phyloP scores from a whole-genome alignment of 176 grass and related monocot genomes.

The Zoysia japonica region DNA sequence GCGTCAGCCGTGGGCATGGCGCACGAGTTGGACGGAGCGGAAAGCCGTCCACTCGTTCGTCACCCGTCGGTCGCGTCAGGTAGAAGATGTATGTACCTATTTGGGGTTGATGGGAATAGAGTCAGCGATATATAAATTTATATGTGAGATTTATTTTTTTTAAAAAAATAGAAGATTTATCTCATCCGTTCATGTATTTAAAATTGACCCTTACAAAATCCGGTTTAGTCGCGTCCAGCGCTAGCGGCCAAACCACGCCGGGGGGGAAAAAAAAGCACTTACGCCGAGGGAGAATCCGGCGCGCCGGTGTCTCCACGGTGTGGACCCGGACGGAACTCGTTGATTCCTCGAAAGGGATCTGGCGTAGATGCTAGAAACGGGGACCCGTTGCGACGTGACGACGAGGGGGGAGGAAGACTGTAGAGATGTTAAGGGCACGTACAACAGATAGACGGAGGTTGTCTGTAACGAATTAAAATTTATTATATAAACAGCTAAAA shows the following conservation, averaged over 20 bases:
- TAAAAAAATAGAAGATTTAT: too few species aligned
- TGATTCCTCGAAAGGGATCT: not conserved
- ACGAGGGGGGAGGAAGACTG: too few species aligned
- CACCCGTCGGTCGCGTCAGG: not conserved
- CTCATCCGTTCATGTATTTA: too few species aligned
- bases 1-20: constrained; percentile 28
- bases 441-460: too few species aligned
- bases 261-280: not conserved
- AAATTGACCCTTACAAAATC: too few species aligned
- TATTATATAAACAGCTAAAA: too few species aligned
- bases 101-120: too few species aligned
- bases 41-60: not conserved
- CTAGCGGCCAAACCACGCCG: not conserved
- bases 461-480: too few species aligned
- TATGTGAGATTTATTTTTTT: too few species aligned
- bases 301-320: not conserved
- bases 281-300: not conserved
- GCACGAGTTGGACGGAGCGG: constrained; percentile 19
- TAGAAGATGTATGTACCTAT: too few species aligned
- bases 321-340: not conserved
- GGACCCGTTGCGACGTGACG: not conserved
- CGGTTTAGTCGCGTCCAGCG: not conserved
- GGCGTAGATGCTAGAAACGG: not conserved
- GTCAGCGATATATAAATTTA: too few species aligned
- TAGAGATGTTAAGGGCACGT: too few species aligned